phyloP scores from a whole-genome alignment of 768 basidiomycete genomes.

The Suillus lakei region DNA sequence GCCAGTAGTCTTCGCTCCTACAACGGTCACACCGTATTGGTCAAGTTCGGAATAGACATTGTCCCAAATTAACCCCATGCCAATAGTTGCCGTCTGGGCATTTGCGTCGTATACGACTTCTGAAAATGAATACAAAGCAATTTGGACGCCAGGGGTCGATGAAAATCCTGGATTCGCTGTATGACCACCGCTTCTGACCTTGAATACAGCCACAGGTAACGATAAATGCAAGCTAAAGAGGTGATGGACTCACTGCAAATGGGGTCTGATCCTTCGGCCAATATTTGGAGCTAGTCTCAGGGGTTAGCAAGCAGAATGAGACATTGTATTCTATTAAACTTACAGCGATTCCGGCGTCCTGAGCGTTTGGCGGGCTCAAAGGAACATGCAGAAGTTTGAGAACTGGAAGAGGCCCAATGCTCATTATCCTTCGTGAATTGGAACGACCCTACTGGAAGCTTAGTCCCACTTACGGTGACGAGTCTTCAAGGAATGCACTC shows the following conservation, averaged over 20 bases:
- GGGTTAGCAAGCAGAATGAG: neutral
- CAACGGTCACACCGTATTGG: slow-evolving; percentile 54
- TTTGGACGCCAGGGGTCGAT: slow-evolving; percentile 64
- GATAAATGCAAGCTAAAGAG: too few relatives aligned
- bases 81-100: slow-evolving; percentile 43
- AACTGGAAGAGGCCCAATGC: slow-evolving; percentile 59
- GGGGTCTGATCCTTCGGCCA: slow-evolving; percentile 49
- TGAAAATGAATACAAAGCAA: slow-evolving; percentile 55
- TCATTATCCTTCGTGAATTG: slow-evolving; percentile 46
- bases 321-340: neutral
- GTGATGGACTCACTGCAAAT: slow-evolving; percentile 51
- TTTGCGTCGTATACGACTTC: slow-evolving; percentile 44
- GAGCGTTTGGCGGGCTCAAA: slow-evolving; percentile 61
- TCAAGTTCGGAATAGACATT: slow-evolving; percentile 49
- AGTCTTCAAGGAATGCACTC: neutral
- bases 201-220: slow-evolving; percentile 7
- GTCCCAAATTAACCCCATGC: slow-evolving; percentile 61
- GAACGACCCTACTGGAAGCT: slow-evolving; percentile 14
- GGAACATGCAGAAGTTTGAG: slow-evolving; percentile 51
- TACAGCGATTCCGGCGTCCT: slow-evolving; percentile 57
- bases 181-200: slow-evolving; percentile 73
- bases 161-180: slow-evolving; percentile 58
- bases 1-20: slow-evolving; percentile 60
- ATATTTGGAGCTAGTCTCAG: slow-evolving; percentile 47
- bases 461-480: neutral